Evolutionary conservation across 1,139 yeast species (phyloP), one percentile per base, ranked within the genome.

Genomic region (Hemisphaericaspora subhashii): DNA sequence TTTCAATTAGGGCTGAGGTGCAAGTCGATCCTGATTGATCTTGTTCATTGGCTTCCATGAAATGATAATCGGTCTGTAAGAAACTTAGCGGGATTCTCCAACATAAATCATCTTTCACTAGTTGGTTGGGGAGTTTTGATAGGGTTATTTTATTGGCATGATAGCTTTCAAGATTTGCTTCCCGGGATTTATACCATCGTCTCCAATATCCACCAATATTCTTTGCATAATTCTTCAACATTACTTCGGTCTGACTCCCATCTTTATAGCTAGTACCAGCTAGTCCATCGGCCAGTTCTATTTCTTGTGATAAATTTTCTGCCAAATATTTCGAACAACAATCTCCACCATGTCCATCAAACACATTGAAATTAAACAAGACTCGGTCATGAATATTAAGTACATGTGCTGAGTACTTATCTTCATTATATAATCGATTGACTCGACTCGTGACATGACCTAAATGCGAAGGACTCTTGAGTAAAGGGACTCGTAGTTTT

Each of bases 311-410:
- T 32, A 88, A 68, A 41, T 79, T 68, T 8, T 68, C 62, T 23
- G 72, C 66, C 22, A 90, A 66, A 51, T 72, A 85, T 20, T 66
- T 72, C 31, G 89, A 73, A 53, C 96, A 87, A 44, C 83, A 80
- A 25, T 70, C 74, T 13, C 96, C 96, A 4, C 98, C 98, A 60
- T 92, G 98, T 2, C 98, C 98, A 60, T 92, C 98, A 60, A 84
- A 89, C 2, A 92, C 75, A 35, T 80, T 78, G 57, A 86, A 81
- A 52, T 79, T 80, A 62, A 88, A 83, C 23, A 68, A 60, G 3
- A 57, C 43, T 12, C 48, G 40, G 16, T 50, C 52, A 3, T 40
- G 36, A 17, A 80, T 54, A 21, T 66, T 62, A 27, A 84, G 50
- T 14, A 84, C 78, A n/a, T 69, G 71, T 13, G 86, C 86, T 47